phyloP scores from a whole-genome alignment of 2,329 filamentous ascomycete species.

The Myriosclerotinia scirpicola region DNA sequence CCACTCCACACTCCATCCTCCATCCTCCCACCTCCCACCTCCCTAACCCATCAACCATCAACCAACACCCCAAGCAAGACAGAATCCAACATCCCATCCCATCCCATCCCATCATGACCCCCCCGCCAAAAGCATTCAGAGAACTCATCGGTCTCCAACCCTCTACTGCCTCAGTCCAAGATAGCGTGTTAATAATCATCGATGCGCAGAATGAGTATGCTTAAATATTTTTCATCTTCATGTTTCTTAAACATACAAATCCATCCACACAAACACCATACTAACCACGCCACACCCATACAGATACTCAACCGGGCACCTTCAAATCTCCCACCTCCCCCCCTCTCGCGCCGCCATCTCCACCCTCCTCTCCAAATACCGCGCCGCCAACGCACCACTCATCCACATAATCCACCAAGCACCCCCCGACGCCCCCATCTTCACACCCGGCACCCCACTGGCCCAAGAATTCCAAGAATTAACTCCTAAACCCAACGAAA shows the following conservation, averaged over 20 bases:
- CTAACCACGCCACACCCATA: not conserved
- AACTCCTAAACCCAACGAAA: constrained; percentile 52
- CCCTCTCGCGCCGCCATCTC: constrained; percentile 57
- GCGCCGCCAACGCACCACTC: constrained; percentile 51
- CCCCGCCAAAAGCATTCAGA: constrained; percentile 36
- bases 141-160: constrained; percentile 51
- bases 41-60: not conserved
- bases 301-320: constrained; percentile 52
- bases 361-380: constrained; percentile 58
- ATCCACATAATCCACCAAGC: constrained; percentile 62
- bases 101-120: not conserved
- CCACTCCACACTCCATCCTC: too few relatives aligned
- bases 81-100: too few relatives aligned
- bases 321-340: constrained; percentile 55
- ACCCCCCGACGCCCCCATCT: constrained; percentile 63
- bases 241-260: too few relatives aligned
- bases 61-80: too few relatives aligned
- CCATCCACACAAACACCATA: too few relatives aligned
- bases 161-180: constrained; percentile 55
- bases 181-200: constrained; percentile 65
- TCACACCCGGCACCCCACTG: constrained; percentile 61
- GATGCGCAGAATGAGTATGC: constrained; percentile 74
- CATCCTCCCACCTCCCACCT: not conserved
- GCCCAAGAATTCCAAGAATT: constrained; percentile 62
- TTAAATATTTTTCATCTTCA: too few relatives aligned